A percentile compares a stretch with the other conserved stretches of the same genome.
These are phyloP conservation scores for Debaryomyces coudertii DNA, from an alignment of 1,139 yeast species.

Conservation along the genomic window DNA sequence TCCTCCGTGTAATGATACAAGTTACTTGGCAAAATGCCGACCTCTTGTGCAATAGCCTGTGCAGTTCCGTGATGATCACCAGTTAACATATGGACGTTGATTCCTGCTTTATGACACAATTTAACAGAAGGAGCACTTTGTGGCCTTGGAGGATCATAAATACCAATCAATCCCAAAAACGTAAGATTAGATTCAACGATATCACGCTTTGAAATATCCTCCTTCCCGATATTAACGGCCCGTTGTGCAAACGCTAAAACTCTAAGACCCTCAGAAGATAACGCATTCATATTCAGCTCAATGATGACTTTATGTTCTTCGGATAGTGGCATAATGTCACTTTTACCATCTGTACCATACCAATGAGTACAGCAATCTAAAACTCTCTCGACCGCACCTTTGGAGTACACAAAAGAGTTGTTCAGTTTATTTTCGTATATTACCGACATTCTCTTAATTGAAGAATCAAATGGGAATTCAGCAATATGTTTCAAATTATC, in stretches of 20 bases:
- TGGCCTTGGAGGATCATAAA: conserved; percentile 80
- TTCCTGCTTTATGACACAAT: conserved; percentile 74
- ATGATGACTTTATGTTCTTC: conserved; percentile 44
- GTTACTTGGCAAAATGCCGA: conserved; percentile 77
- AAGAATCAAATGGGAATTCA: conserved; percentile 80
- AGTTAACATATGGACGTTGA: conserved; percentile 82
- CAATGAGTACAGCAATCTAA: conserved; percentile 61
- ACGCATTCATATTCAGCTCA: conserved; percentile 60
- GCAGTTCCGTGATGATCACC: conserved; percentile 89
- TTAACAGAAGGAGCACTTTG: conserved; percentile 73
- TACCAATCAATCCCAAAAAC: conserved; percentile 74
- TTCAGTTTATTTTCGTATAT: conserved; percentile 45
- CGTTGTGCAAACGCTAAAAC: conserved; percentile 71
- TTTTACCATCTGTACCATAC: conserved; percentile 36
- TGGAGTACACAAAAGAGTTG: conserved; percentile 53
- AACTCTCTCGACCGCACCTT: conserved; percentile 82
- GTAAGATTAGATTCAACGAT: conserved; percentile 58
- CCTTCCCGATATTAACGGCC: conserved; percentile 24
- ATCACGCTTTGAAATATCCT: conserved; percentile 44
- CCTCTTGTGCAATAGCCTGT: conserved; percentile 79
- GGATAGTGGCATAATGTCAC: conserved; percentile 37
- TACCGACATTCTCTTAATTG: conserved; percentile 75
- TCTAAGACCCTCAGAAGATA: conserved; percentile 72
- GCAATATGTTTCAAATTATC: conserved; percentile 46
- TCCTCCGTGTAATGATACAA: conserved; percentile 64